Evolutionary conservation across 305 asterid species (phyloP).

Genomic region (Fraxinus nigra): DNA sequence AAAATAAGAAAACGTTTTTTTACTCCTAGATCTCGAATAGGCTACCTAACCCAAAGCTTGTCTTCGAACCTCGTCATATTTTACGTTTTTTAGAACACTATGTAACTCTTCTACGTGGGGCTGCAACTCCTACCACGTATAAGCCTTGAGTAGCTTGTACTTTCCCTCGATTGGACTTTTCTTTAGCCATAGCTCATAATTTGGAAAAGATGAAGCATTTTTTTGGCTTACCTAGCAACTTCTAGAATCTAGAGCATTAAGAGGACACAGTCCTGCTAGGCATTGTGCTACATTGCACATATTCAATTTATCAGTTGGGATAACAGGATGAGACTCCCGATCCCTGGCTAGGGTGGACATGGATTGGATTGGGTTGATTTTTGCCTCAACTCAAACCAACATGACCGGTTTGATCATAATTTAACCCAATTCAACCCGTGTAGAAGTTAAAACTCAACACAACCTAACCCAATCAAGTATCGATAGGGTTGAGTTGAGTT

Average conservation of each 20-base stretch:
- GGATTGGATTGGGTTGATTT: too few species aligned
- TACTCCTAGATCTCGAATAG: too few species aligned
- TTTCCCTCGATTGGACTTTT: not conserved
- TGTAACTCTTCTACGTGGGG: constrained; percentile 45
- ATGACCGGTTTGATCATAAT: too few species aligned
- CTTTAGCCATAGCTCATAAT: not conserved
- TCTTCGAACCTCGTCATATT: too few species aligned
- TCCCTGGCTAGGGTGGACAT: not conserved
- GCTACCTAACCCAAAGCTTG: too few species aligned
- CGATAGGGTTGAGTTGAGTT: too few species aligned
- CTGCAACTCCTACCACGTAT: constrained; percentile 56
- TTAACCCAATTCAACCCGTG: too few species aligned
- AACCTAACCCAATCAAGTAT: too few species aligned
- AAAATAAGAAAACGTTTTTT: too few species aligned
- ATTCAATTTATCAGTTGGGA: constrained; percentile 20
- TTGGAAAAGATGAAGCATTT: not conserved
- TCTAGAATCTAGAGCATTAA: constrained; percentile 28
- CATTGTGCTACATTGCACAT: constrained; percentile 38
- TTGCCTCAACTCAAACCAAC: too few species aligned
- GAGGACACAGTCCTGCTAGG: constrained; percentile 67
- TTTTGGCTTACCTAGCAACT: constrained; percentile 32
- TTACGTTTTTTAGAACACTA: too few species aligned
- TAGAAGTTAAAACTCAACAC: too few species aligned
- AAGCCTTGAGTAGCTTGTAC: constrained; percentile 48
- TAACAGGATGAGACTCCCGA: constrained; percentile 14